Evolutionary conservation across 768 basidiomycete species (phyloP), one percentile per base, ranked within the genome.

Genomic region (Pleurotus salmoneostramineus): DNA sequence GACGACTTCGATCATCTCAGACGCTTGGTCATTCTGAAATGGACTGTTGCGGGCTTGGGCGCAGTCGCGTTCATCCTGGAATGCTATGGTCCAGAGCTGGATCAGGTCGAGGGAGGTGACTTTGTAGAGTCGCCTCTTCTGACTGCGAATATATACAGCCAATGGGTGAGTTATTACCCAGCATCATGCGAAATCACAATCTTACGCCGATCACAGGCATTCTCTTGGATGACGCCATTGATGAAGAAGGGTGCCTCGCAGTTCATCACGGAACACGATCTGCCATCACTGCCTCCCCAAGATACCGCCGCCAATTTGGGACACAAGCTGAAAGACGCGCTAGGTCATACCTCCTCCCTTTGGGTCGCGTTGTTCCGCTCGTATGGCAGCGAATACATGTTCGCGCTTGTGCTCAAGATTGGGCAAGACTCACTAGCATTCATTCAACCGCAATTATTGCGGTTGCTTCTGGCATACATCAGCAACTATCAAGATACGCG

Each of bases 361-460:
- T 91, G 88, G 80, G 77, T 81, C 10, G 87, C 95, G 0, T 78
- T 98, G 11, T 84, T 83, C 46, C 62, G 81, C 5, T 83, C 95
- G 0, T 98, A 91, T 63, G 96, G 95, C 0, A 76, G 82, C 0
- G 89, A 91, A 0, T 96, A 89, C 61, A 72, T 76, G 2, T 61
- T 77, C 33, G 91, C 89, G 0, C 81, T 77, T 0, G 48, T 67
- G 17, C 75, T 95, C 49, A 97, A 96, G 71, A 58, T 90, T n/a
- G 34, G 80, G 1, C 92, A 95, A 67, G 96, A 98, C 66, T 72
- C 75, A 31, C 74, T 98, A 15, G 83, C 85, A 0, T 98, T 97
- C 71, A 69, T 84, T 5, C 95, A 98, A 66, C 96, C 96, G 0
- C 88, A 94, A 66, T 78, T 97, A 1, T 81, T 98, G 21, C 83